Base-by-base conservation (phyloP, 495 filamentous ascomycete genomes). In the Tirmania nivea region DNA sequence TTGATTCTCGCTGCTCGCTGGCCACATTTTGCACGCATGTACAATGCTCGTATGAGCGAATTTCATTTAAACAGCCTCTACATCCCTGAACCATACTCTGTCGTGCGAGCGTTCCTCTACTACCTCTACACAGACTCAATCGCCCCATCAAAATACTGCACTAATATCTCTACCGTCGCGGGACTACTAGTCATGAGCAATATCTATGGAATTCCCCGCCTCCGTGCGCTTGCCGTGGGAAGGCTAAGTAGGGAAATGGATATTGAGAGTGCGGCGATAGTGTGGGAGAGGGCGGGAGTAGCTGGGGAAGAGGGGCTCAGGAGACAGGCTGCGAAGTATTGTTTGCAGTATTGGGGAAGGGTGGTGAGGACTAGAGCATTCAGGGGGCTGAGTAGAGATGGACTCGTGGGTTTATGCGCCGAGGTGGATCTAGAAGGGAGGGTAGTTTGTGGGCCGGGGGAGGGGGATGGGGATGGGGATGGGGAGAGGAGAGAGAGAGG, bases 151-250 rank as follows among this genome's bases (percentile, higher is more conserved):
- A 73, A 78, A 17, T 76, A 77, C 56, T 78, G 77, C 56, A 73
- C 76, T 0, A 78, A 79, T 50, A 76, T 94, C 35, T 75, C 78
- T 17, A 85, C 93, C 59, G 87, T 96, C 16, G 89, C 92, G 0
- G 88, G 90, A n/a, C 74, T 97, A 69, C 75, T 97, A 1, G 90
- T 96, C 51, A 89, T 97, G 86, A 81, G 86, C 20, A 94, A 96
- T 62, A 82, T 96, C 19, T 97, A 97, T 65, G 86, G 94, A 64
- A 88, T 97, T 70, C 86, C 86, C 0, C 82, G 86, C 54, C 78
- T 97, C 3, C 84, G 89, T 11, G 75, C 93, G 10, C 75, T 96
- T 11, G 92, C 88, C 63, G 78, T 95, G 42, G 83, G 89, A 63
- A 74, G 92, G 10, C 74, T 97, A 31, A 81, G 80, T 50, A 80